phyloP scores from a whole-genome alignment of 164 flowering plant species.

The Piper longum region DNA sequence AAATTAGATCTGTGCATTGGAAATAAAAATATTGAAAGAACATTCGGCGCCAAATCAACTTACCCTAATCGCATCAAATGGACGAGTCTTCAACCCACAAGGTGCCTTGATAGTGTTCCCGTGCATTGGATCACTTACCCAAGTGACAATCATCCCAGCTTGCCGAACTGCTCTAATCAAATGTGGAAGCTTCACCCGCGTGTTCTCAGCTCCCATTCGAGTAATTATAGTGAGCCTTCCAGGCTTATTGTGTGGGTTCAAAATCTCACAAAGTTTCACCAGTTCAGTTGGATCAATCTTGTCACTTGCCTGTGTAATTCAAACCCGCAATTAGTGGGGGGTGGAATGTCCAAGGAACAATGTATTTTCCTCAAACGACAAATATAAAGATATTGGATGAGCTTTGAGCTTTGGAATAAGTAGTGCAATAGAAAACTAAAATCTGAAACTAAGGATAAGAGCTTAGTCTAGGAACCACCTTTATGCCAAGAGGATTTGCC shows the following conservation, averaged over 20 bases:
- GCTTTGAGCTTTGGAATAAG: neutral
- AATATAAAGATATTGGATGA: neutral
- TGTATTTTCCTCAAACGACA: neutral
- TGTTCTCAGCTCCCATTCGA: constrained; percentile 46
- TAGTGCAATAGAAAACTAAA: neutral
- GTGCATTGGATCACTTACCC: constrained; percentile 55
- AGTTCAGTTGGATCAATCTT: constrained; percentile 46
- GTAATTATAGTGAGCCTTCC: constrained; percentile 37
- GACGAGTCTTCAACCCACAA: constrained; percentile 52
- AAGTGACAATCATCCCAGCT: constrained; percentile 43
- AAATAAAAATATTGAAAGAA: neutral
- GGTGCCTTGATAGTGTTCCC: constrained; percentile 51
- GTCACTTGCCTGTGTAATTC: constrained; percentile 27
- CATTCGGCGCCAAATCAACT: neutral
- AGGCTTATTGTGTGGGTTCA: constrained; percentile 40
- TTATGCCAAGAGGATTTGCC: constrained; percentile 41
- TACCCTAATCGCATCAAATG: constrained; percentile 53
- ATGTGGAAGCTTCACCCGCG: constrained; percentile 43
- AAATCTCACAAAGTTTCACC: constrained; percentile 33
- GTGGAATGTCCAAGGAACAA: neutral
- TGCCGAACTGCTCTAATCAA: constrained; percentile 38
- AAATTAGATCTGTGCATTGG: no score
- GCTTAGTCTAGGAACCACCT: constrained; percentile 7
- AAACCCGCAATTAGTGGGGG: neutral
- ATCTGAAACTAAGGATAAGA: neutral